Evolutionary conservation across 768 basidiomycete species (phyloP), one percentile per base, ranked within the genome.

Genomic region (Inosperma sp.): DNA sequence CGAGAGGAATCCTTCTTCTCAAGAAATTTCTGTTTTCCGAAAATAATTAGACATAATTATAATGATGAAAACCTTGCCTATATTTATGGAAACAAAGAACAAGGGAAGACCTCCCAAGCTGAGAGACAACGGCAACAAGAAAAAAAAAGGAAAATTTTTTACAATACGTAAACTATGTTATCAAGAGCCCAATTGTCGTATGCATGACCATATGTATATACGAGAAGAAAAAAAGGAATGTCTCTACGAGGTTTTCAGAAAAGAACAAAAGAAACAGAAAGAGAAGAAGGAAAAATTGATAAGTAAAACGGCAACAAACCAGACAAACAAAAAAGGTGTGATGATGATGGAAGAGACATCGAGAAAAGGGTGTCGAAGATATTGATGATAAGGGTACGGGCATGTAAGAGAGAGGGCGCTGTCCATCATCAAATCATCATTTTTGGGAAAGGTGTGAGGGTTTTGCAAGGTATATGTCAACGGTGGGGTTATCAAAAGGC

Each of bases 281-380:
- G 36, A 41, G 34, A 54, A 43, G 14, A 26, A 40, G 13, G 42
- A 14, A 16, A 44, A 42, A 19, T 42, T 26, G 39, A 35, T 52
- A 51, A 53, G 49, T 55, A 58, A 54, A 45, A 51, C 61, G 59
- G 56, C 61, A 58, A 61, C 53, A 61, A 61, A 56, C 51, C 41
- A 48, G 27, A 42, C 16, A 22, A 49, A 29, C 21, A 30, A 4
- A 25, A 36, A 41, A 25, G 34, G 35, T 25, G 23, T 36, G 50
- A 27, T 5, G 22, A 37, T 19, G 43, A 29, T 3, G 34, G 29
- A 16, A 13, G 48, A 35, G 39, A 25, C 22, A 17, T 42, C 39
- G 36, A 42, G 16, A 37, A 48, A 36, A 41, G 41, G 52, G 46
- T 44, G n/a, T n/a, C n/a, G n/a, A n/a, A n/a, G n/a, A 37, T 19